These are phyloP conservation scores for Rhizomucor miehei DNA, from an alignment of 371 early-diverging fungal genomes.

Conservation along the genomic window DNA sequence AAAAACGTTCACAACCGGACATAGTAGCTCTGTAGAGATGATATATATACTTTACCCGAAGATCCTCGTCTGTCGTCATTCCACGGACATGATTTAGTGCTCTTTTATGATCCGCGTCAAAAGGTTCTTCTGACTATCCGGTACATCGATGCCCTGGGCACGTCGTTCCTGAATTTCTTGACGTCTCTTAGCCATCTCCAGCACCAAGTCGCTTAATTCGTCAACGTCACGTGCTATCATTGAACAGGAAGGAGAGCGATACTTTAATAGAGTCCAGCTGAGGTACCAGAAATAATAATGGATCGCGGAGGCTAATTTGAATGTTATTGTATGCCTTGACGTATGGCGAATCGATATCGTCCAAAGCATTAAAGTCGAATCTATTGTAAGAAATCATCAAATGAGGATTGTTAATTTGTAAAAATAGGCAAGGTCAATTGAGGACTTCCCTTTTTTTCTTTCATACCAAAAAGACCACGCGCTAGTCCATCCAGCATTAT, in stretches of 20 bases:
- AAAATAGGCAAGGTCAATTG: too few species aligned
- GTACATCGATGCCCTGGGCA: background rate
- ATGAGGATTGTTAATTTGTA: too few species aligned
- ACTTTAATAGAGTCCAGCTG: constrained; percentile 29
- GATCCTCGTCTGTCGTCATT: constrained; percentile 32
- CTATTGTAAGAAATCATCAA: too few species aligned
- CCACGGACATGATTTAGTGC: constrained; percentile 4
- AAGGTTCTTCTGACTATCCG: constrained; percentile 47
- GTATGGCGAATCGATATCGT: too few species aligned
- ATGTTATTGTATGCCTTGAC: constrained; percentile 20
- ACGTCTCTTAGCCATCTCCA: constrained; percentile 35
- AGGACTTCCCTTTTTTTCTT: too few species aligned
- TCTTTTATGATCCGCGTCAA: constrained; percentile 54
- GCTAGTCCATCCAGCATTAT: constrained; percentile 6
- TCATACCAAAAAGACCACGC: too few species aligned
- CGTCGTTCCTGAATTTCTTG: constrained; percentile 19
- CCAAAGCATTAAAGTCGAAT: too few species aligned
- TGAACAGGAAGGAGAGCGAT: background rate
- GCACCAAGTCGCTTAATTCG: background rate
- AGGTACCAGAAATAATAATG: constrained; percentile 47
- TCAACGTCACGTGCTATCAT: background rate
- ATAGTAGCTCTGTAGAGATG: background rate
- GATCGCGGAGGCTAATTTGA: constrained; percentile 18
- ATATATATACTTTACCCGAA: constrained; percentile 19
- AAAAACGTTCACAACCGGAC: too few species aligned